Percentiles rank a stretch among this genome's conserved stretches.
phyloP scores from a whole-genome alignment of 805 yeast genomes.

The Gaillardinia entomophila region DNA sequence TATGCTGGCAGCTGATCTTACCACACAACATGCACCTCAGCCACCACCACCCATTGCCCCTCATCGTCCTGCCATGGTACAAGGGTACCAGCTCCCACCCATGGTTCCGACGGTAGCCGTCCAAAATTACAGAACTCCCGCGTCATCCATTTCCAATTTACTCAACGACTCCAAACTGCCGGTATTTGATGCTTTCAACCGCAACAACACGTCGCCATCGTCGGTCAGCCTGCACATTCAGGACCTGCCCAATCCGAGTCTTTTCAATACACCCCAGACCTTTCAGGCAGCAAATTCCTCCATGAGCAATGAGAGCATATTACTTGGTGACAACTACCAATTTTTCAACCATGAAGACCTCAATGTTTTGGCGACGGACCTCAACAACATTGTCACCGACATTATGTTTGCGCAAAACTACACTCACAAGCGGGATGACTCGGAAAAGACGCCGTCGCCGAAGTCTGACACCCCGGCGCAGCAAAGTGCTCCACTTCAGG shows the following conservation, averaged over 20 bases:
- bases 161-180: constrained; percentile 5
- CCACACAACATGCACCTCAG: too few species aligned
- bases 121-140: background rate
- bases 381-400: constrained; percentile 34
- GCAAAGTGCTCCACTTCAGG: constrained; percentile 2
- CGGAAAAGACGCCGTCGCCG: constrained; percentile 1
- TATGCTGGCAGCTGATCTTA: background rate
- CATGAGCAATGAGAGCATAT: background rate
- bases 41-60: background rate
- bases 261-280: background rate
- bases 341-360: constrained; percentile 25
- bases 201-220: background rate
- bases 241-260: background rate
- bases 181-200: background rate
- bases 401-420: constrained; percentile 31
- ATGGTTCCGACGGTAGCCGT: background rate
- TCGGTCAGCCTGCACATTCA: background rate
- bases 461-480: constrained; percentile 1
- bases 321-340: constrained; percentile 2
- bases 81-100: background rate
- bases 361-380: constrained; percentile 29
- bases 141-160: constrained; percentile 5
- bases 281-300: background rate
- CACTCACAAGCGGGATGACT: constrained; percentile 7
- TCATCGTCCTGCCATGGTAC: background rate